Base-by-base conservation (phyloP, 768 basidiomycete species). In the Holtermannia corniformis region DNA sequence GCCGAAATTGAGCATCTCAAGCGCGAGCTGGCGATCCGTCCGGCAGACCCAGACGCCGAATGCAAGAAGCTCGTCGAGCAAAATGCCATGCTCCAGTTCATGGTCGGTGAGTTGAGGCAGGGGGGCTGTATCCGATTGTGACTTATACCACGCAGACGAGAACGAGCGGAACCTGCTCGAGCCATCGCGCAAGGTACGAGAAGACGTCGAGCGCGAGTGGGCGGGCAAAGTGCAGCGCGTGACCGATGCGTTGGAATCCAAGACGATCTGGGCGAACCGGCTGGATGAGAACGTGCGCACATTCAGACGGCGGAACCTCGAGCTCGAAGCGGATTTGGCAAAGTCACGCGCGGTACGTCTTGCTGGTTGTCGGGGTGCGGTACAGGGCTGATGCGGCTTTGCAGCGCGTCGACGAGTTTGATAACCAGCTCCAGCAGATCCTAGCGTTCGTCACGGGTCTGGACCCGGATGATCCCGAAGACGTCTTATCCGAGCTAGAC, bases 1-100 rank as follows among this genome's bases (percentile, higher is more conserved):
- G 83, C 79, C 5, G 87, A 92, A 61, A 87, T 93, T 45, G 77
- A 89, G 1, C 85, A 87, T 0, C 78, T 93, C 2, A 86, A 91
- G 69, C 82, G 81, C 0, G 81, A 87, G 0, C 77, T 93, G 4
- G 78, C 81, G 1, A 78, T 84, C 5, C 80, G 86, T 3, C 85
- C 87, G 0, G 75, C 75, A 20, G 84, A 86, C 55, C 87, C 90
- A 67, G 85, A 90, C 59, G 79, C 77, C 67, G 59, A 85, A 55
- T 82, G 90, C 21, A 75, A 77, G 1, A 84, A 87, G 24, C 84
- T 90, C 65, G 78, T 77, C 43, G 81, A 82, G 71, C 82, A 81
- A 23, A 85, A 93, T 48, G 77, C 80, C 44, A 87, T 86, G 65
- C 78, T 92, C 16, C 87, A 90, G 67, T 79, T 68, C 51, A 70